Evolutionary conservation across 208 protist species (phyloP).

Genomic region (Leishmania turanica): DNA sequence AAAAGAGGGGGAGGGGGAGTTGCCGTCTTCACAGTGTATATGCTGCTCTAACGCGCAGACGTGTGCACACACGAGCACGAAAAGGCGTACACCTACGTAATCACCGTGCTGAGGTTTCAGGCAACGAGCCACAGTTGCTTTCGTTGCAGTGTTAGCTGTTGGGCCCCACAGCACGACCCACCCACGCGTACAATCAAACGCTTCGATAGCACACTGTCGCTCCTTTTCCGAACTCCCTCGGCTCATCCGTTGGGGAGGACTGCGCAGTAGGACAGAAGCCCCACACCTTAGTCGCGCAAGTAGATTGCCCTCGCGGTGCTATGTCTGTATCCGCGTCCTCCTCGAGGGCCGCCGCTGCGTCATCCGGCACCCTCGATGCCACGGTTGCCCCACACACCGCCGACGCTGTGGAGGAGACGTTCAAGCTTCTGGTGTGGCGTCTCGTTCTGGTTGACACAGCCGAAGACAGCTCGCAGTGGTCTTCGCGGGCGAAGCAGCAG

Average conservation of each 20-base stretch:
- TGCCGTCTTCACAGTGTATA: not conserved
- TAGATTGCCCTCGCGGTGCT: not conserved
- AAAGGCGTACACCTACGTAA: not conserved
- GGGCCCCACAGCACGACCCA: not conserved
- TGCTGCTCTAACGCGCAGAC: not conserved
- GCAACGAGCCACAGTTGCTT: not conserved
- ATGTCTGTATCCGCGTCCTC: constrained; percentile 16
- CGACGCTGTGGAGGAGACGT: constrained; percentile 28
- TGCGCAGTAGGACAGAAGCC: not conserved
- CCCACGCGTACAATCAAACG: not conserved
- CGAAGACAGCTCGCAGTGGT: constrained; percentile 73
- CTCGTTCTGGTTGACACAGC: constrained; percentile 86
- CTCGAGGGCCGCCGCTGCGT: constrained; percentile 1
- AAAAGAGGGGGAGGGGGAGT: not conserved
- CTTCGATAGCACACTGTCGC: not conserved
- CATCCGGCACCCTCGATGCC: not conserved
- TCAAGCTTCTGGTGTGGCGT: constrained; percentile 57
- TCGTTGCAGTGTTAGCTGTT: not conserved
- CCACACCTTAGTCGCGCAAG: not conserved
- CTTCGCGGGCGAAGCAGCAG: constrained; percentile 58
- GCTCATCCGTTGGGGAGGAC: not conserved
- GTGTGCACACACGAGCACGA: too few relatives aligned
- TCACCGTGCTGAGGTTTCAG: too few relatives aligned
- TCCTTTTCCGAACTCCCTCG: not conserved
- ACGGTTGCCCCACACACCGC: not conserved